Conservation (phyloP, 352 stramenopile species). For the Plasmopara viticola region DNA sequence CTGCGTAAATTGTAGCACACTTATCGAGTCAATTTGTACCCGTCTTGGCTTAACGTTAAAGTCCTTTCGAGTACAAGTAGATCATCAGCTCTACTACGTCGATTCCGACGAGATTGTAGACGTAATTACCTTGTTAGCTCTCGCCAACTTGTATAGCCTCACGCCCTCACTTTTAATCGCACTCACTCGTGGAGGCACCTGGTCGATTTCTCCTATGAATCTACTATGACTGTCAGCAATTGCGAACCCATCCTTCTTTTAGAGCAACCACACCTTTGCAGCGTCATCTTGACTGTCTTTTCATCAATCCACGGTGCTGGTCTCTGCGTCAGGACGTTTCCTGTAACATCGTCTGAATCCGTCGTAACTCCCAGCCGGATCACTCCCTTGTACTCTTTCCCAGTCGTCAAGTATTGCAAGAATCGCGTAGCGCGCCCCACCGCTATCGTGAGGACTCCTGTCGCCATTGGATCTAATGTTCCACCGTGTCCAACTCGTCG, state of each 20-base stretch:
- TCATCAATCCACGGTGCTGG: slow-evolving; percentile 56
- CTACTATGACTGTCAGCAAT: slow-evolving; percentile 23
- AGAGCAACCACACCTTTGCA: slow-evolving; percentile 36
- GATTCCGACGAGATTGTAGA: not conserved
- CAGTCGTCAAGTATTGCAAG: slow-evolving; percentile 59
- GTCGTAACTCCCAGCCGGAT: slow-evolving; percentile 78
- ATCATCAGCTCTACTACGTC: slow-evolving; percentile 5
- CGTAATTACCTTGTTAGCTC: slow-evolving; percentile 39
- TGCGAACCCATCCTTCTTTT: not conserved
- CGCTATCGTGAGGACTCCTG: slow-evolving; percentile 75
- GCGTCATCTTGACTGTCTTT: slow-evolving; percentile 18
- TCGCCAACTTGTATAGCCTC: slow-evolving; percentile 70
- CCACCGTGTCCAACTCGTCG: slow-evolving; percentile 72
- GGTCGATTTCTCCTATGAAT: slow-evolving; percentile 70
- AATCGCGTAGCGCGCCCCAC: slow-evolving; percentile 79
- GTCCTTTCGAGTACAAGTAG: slow-evolving; percentile 21
- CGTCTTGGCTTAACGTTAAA: slow-evolving; percentile 52
- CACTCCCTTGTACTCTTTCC: slow-evolving; percentile 71
- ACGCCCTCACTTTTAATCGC: slow-evolving; percentile 75
- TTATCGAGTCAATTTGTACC: slow-evolving; percentile 60
- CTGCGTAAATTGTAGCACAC: slow-evolving; percentile 39
- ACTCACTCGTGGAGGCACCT: slow-evolving; percentile 72
- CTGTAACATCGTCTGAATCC: slow-evolving; percentile 76
- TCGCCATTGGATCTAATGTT: slow-evolving; percentile 87
- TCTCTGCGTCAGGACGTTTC: slow-evolving; percentile 42